Evolutionary conservation across 1,284 basidiomycete species (phyloP).

Genomic region (Apiotrichum brassicae): DNA sequence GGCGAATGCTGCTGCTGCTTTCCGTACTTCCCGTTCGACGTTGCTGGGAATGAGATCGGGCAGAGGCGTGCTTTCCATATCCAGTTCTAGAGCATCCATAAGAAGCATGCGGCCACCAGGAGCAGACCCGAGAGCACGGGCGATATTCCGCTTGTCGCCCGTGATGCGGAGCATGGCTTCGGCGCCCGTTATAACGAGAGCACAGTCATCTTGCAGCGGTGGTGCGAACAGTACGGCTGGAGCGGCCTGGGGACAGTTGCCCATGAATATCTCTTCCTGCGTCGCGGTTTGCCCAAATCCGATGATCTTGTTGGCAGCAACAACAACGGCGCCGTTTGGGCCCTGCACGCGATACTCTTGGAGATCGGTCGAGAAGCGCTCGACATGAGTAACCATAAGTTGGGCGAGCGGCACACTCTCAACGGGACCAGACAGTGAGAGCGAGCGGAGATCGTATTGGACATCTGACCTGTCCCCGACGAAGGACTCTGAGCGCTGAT

Average conservation of each 20-base stretch:
- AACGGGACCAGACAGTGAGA: background rate
- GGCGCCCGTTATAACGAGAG: background rate
- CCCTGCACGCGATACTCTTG: background rate
- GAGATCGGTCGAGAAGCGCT: background rate
- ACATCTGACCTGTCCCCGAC: too few relatives aligned
- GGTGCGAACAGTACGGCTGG: background rate
- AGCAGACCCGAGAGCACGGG: background rate
- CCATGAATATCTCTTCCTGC: background rate
- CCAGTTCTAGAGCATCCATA: conserved; percentile 1
- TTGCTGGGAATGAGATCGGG: background rate
- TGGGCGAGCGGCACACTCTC: background rate
- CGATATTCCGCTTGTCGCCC: background rate
- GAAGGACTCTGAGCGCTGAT: background rate
- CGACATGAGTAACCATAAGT: background rate
- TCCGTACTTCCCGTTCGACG: background rate
- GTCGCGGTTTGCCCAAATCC: conserved; percentile 2
- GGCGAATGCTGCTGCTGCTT: background rate
- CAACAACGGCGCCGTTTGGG: background rate
- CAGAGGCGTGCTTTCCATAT: background rate
- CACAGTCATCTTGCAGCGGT: background rate
- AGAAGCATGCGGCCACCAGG: background rate
- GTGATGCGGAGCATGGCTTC: background rate
- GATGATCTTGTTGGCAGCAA: conserved; percentile 3
- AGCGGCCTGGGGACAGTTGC: background rate
- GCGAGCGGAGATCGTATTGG: background rate